Conservation (phyloP, 768 basidiomycete species). For the Baorangia bicolor region DNA sequence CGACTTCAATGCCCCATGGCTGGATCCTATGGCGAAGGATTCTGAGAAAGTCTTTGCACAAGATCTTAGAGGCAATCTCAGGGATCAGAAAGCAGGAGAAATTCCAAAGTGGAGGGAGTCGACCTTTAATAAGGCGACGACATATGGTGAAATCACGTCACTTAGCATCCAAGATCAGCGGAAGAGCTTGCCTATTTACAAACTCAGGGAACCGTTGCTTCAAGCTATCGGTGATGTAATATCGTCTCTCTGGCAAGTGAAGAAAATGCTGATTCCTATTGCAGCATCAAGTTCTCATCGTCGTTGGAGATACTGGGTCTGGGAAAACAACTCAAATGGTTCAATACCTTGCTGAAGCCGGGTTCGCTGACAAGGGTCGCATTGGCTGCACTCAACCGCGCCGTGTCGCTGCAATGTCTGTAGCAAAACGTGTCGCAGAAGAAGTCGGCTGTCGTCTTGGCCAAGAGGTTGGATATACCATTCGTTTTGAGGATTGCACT, state of each 20-base stretch:
- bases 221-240: constrained; percentile 89
- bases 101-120: constrained; percentile 89
- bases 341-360: constrained; percentile 94
- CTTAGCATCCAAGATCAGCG: constrained; percentile 94
- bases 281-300: constrained; percentile 87
- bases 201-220: constrained; percentile 85
- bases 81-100: constrained; percentile 80
- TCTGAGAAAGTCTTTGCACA: constrained; percentile 89
- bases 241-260: background rate
- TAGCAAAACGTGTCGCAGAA: constrained; percentile 97
- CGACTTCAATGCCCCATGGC: constrained; percentile 95
- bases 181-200: constrained; percentile 89
- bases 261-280: constrained; percentile 16
- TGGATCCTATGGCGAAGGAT: constrained; percentile 95
- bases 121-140: constrained; percentile 93
- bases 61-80: constrained; percentile 79
- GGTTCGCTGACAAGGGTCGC: constrained; percentile 84
- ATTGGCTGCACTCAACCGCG: constrained; percentile 99
- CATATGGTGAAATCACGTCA: constrained; percentile 89
- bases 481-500: constrained; percentile 99
- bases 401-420: constrained; percentile 99
- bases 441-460: constrained; percentile 98
- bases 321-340: constrained; percentile 99
- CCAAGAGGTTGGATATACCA: constrained; percentile 97
- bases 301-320: constrained; percentile 97